Evolutionary conservation across 495 filamentous ascomycete genomes (phyloP).

Genomic region (Tuber brumale): DNA sequence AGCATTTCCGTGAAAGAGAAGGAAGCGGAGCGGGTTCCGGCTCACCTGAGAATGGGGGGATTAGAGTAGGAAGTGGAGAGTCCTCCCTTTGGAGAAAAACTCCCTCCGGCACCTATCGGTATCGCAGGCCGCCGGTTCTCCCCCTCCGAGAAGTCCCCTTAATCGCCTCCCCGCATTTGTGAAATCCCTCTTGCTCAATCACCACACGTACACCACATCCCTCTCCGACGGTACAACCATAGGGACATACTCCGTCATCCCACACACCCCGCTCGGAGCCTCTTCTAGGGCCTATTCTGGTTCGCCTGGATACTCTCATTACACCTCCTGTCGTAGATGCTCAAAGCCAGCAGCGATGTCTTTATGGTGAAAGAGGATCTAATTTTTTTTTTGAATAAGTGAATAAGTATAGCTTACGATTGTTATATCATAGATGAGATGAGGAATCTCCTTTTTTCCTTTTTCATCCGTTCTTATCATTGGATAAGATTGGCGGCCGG

Average conservation of each 20-base stretch:
- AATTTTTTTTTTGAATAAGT: background rate
- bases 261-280: background rate
- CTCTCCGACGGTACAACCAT: background rate
- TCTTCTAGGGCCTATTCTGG: background rate
- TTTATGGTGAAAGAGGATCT: background rate
- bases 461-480: background rate
- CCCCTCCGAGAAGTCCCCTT: background rate
- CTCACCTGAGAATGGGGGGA: background rate
- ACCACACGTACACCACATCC: background rate
- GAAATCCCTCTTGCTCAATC: background rate
- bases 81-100: background rate
- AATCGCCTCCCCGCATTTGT: background rate
- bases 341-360: background rate
- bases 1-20: background rate
- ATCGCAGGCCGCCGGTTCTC: background rate
- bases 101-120: background rate
- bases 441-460: background rate
- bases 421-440: background rate
- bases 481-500: background rate
- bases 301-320: background rate
- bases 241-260: background rate
- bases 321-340: background rate
- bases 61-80: background rate
- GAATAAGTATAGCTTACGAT: background rate
- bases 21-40: background rate